phyloP scores from a whole-genome alignment of 495 filamentous ascomycete species.

The Neurospora tetraspora region DNA sequence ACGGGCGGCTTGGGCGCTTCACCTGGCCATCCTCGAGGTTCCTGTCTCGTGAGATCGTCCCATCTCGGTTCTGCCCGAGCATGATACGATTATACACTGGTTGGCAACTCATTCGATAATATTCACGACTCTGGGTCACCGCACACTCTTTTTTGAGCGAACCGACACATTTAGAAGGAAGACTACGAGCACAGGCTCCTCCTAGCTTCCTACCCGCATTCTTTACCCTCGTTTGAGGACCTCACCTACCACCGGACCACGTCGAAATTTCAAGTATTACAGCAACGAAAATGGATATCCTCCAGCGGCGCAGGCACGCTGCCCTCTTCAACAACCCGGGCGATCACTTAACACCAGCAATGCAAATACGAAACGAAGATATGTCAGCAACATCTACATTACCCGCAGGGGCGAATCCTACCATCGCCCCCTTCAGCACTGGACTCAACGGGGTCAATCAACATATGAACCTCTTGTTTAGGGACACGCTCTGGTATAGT shows the following conservation, averaged over 20 bases:
- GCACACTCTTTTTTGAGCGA: not conserved
- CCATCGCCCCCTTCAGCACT: slow-evolving; percentile 38
- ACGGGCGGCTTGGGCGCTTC: not conserved
- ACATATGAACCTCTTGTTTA: slow-evolving; percentile 36
- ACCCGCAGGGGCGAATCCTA: slow-evolving; percentile 12
- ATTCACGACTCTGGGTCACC: not conserved
- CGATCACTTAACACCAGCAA: slow-evolving; percentile 1
- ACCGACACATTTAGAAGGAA: not conserved
- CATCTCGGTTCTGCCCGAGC: not conserved
- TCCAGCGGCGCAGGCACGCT: slow-evolving; percentile 14
- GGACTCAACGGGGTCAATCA: slow-evolving; percentile 44
- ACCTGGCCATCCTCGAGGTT: not conserved
- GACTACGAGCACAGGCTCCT: not conserved
- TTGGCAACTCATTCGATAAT: not conserved
- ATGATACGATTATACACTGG: not conserved
- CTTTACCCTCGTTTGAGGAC: not conserved
- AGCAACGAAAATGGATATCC: slow-evolving; percentile 12
- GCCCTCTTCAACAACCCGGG: slow-evolving; percentile 1
- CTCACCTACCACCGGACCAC: not conserved
- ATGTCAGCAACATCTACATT: slow-evolving; percentile 3
- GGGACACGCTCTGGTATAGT: slow-evolving; percentile 38
- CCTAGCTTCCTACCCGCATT: not conserved
- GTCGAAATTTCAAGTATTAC: not conserved
- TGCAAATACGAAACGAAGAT: slow-evolving; percentile 7
- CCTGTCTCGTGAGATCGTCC: not conserved